Percentiles rank a stretch among this genome's conserved stretches.
Conservation (phyloP, 2,329 filamentous ascomycete genomes). For the Fusarium mangiferae region DNA sequence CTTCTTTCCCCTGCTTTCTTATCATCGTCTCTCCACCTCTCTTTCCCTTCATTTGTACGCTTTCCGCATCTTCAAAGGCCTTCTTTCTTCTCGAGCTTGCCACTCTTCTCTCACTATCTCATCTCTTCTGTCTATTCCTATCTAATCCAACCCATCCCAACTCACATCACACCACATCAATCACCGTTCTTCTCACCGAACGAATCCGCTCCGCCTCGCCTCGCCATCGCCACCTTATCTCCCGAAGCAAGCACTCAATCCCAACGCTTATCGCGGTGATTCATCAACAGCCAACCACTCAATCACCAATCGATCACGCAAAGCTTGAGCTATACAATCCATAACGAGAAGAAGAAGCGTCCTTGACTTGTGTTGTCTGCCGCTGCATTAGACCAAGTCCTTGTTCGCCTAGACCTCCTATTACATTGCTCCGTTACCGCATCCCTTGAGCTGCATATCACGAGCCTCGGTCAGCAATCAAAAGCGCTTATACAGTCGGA, state of each 20-base stretch:
- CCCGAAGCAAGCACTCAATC: slow-evolving; percentile 36
- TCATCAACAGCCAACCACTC: slow-evolving; percentile 17
- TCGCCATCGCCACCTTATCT: slow-evolving; percentile 37
- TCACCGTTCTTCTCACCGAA: slow-evolving; percentile 32
- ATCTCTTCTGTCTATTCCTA: slow-evolving; percentile 34
- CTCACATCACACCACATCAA: neutral
- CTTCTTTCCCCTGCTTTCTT: slow-evolving; percentile 48
- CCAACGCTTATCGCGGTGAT: slow-evolving; percentile 39
- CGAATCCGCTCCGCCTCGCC: slow-evolving; percentile 41
- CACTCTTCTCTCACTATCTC: slow-evolving; percentile 40
- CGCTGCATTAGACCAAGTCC: slow-evolving; percentile 31
- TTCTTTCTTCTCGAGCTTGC: slow-evolving; percentile 52
- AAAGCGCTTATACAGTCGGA: slow-evolving; percentile 13
- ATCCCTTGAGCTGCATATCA: slow-evolving; percentile 12
- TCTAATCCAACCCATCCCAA: slow-evolving; percentile 28
- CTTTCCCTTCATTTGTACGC: slow-evolving; percentile 47
- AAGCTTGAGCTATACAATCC: slow-evolving; percentile 30
- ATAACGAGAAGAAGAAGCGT: slow-evolving; percentile 50
- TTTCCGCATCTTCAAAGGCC: slow-evolving; percentile 48
- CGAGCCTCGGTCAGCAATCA: slow-evolving; percentile 24
- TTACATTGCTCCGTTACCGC: slow-evolving; percentile 17
- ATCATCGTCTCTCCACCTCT: slow-evolving; percentile 48
- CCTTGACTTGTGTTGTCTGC: slow-evolving; percentile 39
- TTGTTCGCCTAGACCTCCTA: slow-evolving; percentile 32
- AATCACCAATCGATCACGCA: slow-evolving; percentile 28